phyloP scores from a whole-genome alignment of 2,329 filamentous ascomycete genomes.

The Huntiella moniliformis region DNA sequence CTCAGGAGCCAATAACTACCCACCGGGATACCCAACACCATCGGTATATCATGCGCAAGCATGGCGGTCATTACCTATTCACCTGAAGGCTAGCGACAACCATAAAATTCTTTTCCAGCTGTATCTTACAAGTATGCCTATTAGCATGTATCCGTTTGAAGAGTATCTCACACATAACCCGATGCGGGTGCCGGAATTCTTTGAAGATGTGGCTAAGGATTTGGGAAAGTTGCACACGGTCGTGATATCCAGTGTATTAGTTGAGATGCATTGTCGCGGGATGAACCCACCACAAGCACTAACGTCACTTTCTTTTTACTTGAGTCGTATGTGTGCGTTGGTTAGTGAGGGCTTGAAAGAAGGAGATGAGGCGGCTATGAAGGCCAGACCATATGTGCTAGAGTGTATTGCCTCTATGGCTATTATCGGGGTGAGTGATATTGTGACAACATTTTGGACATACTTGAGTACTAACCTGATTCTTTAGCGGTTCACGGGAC shows the following conservation, averaged over 20 bases:
- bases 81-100: conserved; percentile 9
- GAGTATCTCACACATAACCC: conserved; percentile 9
- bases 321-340: conserved; percentile 11
- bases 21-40: conserved; percentile 5
- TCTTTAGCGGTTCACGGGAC: conserved; percentile 8
- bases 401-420: conserved; percentile 12
- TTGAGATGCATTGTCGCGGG: conserved; percentile 11
- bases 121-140: conserved; percentile 10
- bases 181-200: conserved; percentile 10
- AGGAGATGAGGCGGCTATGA: conserved; percentile 7
- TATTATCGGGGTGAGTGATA: conserved; percentile 8
- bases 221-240: conserved; percentile 10
- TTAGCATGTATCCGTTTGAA: conserved; percentile 11
- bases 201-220: conserved; percentile 9
- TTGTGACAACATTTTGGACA: neutral
- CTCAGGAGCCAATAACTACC: neutral
- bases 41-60: conserved; percentile 5
- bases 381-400: conserved; percentile 8
- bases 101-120: conserved; percentile 9
- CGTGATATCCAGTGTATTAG: conserved; percentile 10
- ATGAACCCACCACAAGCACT: conserved; percentile 8
- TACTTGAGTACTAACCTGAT: neutral
- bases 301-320: conserved; percentile 10
- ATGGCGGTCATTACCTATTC: conserved; percentile 5
- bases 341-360: conserved; percentile 11